Percentiles rank a stretch among this genome's conserved stretches.
These are phyloP conservation scores for Sugiyamaella boreocaroliniensis DNA, from an alignment of 805 yeast species.

Conservation along the genomic window DNA sequence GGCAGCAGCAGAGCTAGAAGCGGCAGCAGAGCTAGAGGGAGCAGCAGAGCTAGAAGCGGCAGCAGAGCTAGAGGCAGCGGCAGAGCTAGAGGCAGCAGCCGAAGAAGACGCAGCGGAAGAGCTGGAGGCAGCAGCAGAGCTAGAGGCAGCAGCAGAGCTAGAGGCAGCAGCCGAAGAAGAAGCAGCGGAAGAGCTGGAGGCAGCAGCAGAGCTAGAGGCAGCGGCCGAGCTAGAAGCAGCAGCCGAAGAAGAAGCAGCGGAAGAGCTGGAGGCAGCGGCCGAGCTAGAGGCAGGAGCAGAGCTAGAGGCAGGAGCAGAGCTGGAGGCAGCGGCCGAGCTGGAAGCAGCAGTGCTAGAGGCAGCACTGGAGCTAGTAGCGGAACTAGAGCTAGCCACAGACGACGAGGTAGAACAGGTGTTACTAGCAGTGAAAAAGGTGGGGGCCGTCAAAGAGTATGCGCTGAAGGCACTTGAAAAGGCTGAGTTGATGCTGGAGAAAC, in stretches of 20 bases:
- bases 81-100: constrained; percentile 7
- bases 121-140: constrained; percentile 7
- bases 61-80: constrained; percentile 2
- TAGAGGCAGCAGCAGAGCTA: constrained; percentile 10
- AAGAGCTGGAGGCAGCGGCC: constrained; percentile 3
- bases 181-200: constrained; percentile 9
- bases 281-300: constrained; percentile 7
- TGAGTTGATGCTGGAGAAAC: constrained; percentile 9
- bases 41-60: background rate
- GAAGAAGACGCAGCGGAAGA: constrained; percentile 6
- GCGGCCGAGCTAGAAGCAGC: constrained; percentile 3
- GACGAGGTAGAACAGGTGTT: background rate
- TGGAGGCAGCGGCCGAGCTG: constrained; percentile 3
- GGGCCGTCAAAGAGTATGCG: constrained; percentile 5
- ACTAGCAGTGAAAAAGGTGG: background rate
- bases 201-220: constrained; percentile 1
- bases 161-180: constrained; percentile 15
- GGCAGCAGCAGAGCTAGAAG: background rate
- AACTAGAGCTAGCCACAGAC: background rate
- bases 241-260: constrained; percentile 1
- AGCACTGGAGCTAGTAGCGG: constrained; percentile 1
- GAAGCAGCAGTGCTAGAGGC: constrained; percentile 6
- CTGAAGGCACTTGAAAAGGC: constrained; percentile 9
- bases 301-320: constrained; percentile 8
- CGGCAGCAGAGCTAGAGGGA: constrained; percentile 1